Conservation (phyloP, 441 rosid genomes). For the Populus hybrid region DNA sequence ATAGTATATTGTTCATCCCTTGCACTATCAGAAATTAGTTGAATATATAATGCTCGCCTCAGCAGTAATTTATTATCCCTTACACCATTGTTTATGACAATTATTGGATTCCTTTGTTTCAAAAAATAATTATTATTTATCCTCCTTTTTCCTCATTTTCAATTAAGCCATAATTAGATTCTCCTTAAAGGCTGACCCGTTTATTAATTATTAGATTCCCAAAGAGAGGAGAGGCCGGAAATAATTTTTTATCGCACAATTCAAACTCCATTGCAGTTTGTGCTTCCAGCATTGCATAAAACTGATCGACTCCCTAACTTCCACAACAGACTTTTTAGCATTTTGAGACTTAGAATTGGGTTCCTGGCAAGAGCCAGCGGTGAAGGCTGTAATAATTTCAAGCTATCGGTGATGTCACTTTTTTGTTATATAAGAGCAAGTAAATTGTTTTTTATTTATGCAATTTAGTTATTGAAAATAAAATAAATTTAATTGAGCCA, state of each 20-base stretch:
- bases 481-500: too few species aligned
- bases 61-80: background rate
- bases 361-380: background rate
- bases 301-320: background rate
- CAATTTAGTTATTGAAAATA: too few species aligned
- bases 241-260: background rate
- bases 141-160: background rate
- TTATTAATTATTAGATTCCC: slow-evolving; percentile 5
- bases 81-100: background rate
- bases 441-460: too few species aligned
- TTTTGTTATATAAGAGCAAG: too few species aligned
- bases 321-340: background rate
- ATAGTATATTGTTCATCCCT: background rate
- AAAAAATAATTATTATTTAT: too few species aligned
- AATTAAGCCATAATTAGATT: slow-evolving; percentile 17
- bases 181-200: background rate
- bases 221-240: background rate
- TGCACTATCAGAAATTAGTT: background rate
- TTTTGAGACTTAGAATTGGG: too few species aligned
- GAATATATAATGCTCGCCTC: background rate
- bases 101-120: background rate
- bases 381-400: too few species aligned
- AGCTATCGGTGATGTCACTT: too few species aligned
- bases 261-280: background rate
- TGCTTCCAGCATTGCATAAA: background rate